Evolutionary conservation across 306 rosid species (phyloP).

Genomic region (Boehmeria nivea): DNA sequence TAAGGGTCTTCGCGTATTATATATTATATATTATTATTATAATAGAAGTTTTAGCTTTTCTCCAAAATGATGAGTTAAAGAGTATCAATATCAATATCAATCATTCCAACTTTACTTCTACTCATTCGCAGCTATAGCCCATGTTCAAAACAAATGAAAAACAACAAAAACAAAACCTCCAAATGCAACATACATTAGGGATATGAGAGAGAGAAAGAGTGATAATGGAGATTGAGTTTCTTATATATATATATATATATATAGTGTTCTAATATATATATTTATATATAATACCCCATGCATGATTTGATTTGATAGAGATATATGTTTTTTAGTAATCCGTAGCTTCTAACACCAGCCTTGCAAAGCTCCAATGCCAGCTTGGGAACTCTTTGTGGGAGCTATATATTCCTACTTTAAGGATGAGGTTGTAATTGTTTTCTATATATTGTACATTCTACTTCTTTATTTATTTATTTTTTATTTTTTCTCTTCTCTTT

Average conservation of each 20-base stretch:
- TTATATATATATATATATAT: background rate
- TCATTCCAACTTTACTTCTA: constrained; percentile 37
- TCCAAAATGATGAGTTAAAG: constrained; percentile 19
- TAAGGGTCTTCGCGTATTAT: constrained; percentile 24
- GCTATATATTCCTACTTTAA: constrained; percentile 41
- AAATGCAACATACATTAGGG: constrained; percentile 29
- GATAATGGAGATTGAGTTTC: background rate
- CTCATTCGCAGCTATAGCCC: constrained; percentile 5
- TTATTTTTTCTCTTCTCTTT: background rate
- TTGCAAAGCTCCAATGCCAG: constrained; percentile 68
- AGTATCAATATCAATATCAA: constrained; percentile 26
- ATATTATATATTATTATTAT: background rate
- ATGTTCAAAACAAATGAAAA: background rate
- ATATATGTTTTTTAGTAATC: constrained; percentile 30
- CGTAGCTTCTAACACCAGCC: constrained; percentile 42
- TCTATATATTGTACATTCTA: background rate
- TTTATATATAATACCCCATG: constrained; percentile 28
- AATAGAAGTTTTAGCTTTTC: constrained; percentile 12
- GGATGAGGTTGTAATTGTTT: constrained; percentile 26
- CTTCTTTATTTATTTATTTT: background rate
- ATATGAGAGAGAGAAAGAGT: constrained; percentile 1
- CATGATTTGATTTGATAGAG: constrained; percentile 38
- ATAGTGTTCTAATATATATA: background rate
- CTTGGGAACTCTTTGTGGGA: constrained; percentile 26
- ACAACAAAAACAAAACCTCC: constrained; percentile 13